These are phyloP conservation scores for Penicillium sp. DNA, from an alignment of 2,329 filamentous ascomycete species.

Conservation along the genomic window DNA sequence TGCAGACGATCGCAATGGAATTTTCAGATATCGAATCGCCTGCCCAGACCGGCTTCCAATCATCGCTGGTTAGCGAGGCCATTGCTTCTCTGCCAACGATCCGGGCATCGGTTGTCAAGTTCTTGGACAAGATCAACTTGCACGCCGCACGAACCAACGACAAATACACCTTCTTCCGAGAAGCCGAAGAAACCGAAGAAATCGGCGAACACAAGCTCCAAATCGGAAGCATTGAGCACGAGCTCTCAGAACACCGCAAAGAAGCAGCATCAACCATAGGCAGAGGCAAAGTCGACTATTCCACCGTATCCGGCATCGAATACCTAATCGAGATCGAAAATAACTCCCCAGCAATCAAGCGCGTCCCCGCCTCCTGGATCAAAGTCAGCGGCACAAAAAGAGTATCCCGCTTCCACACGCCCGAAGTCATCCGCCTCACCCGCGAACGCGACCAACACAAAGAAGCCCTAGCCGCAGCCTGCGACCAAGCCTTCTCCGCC, in stretches of 20 bases:
- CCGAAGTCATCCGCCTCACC: slow-evolving; percentile 77
- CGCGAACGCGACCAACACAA: slow-evolving; percentile 91
- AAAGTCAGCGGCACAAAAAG: slow-evolving; percentile 96
- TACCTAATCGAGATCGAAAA: slow-evolving; percentile 92
- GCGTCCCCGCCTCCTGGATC: slow-evolving; percentile 87
- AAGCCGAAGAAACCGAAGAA: slow-evolving; percentile 79
- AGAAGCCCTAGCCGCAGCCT: slow-evolving; percentile 86
- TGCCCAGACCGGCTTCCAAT: slow-evolving; percentile 67
- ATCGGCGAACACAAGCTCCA: slow-evolving; percentile 86
- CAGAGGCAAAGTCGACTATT: slow-evolving; percentile 70
- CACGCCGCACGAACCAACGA: slow-evolving; percentile 80
- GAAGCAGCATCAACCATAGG: slow-evolving; percentile 69
- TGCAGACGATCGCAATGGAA: slow-evolving; percentile 76
- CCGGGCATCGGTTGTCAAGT: slow-evolving; percentile 64
- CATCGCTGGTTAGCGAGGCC: slow-evolving; percentile 65
- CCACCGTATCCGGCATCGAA: slow-evolving; percentile 84
- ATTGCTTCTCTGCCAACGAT: slow-evolving; percentile 75
- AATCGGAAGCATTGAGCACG: slow-evolving; percentile 87
- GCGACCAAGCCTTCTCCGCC: slow-evolving; percentile 72
- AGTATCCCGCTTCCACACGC: slow-evolving; percentile 87
- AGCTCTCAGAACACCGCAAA: slow-evolving; percentile 71
- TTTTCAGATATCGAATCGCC: slow-evolving; percentile 65
- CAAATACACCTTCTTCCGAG: slow-evolving; percentile 90
- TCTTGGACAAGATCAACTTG: slow-evolving; percentile 80
- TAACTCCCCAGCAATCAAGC: slow-evolving; percentile 64